Base-by-base conservation (phyloP, 1,284 basidiomycete species). In the Rhodotorula sp. region DNA sequence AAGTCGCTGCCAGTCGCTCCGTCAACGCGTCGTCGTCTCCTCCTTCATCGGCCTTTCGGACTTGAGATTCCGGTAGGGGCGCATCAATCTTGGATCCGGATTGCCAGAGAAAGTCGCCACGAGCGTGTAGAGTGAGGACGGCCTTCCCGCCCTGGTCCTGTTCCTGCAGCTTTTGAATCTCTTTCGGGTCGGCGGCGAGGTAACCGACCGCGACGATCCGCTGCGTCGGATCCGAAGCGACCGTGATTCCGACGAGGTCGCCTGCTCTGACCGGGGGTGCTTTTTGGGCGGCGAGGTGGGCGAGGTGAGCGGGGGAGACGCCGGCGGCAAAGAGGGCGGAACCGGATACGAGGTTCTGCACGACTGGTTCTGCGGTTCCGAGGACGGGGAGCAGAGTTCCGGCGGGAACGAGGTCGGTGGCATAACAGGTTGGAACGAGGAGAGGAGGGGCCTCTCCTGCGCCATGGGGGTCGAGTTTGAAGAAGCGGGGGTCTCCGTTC, bases 121-220 rank as follows among this genome's bases (percentile, higher is more conserved):
- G 49, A 0, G 71, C 70, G 54, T 74, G 68, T 1, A 89, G 73
- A 2, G 91, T 82, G 39, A 84, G 81, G 5, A 91, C 89, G 0
- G 90, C 91, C 78, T 91, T 91, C 2, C 91, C 91, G 29, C 54
- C 54, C 78, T 90, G 90, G 58, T 83, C 83, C 68, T 85, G 83
- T 4, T 79, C 81, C 8, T 29, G 62, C 69, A 84, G 83, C 7
- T 47, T 10, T 18, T 63, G 67, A n/a, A 68, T 49, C 48, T 83
- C 82, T 62, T 84, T 81, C 54, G 84, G 82, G n/a, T 86, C 80
- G 21, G 89, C 81, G 4, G 87, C 88, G 85, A 91, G 86, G 26
- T 84, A 83, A 0, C 91, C 90, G 16, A 92, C 87, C 39, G 88
- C 90, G 31, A 92, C 12, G 89, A 89, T 39, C 85, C 82, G 63